These are phyloP conservation scores for Tricholoma sp. DNA, from an alignment of 768 basidiomycete species.

Conservation along the genomic window DNA sequence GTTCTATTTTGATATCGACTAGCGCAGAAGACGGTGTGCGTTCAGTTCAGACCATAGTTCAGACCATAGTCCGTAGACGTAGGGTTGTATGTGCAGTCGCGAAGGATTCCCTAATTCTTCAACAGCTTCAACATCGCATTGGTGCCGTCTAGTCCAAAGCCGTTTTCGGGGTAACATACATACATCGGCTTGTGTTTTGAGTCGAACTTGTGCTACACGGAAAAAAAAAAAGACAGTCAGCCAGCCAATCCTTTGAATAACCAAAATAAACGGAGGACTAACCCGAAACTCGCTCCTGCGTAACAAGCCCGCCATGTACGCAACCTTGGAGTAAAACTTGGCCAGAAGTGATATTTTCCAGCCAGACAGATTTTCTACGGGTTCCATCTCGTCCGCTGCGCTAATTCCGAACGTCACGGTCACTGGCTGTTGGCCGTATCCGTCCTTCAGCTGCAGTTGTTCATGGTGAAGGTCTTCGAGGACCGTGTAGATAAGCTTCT, in stretches of 20 bases:
- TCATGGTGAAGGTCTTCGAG: slow-evolving; percentile 36
- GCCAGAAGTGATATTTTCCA: slow-evolving; percentile 41
- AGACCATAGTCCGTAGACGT: too few relatives aligned
- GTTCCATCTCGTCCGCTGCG: slow-evolving; percentile 34
- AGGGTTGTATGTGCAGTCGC: too few relatives aligned
- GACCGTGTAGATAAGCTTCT: slow-evolving; percentile 43
- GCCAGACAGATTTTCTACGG: slow-evolving; percentile 39
- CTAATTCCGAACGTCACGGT: slow-evolving; percentile 46
- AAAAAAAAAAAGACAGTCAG: slow-evolving; percentile 3
- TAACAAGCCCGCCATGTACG: slow-evolving; percentile 32
- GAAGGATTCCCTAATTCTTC: slow-evolving; percentile 22
- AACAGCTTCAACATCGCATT: slow-evolving; percentile 37
- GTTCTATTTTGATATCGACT: too few relatives aligned
- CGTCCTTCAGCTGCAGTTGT: slow-evolving; percentile 1
- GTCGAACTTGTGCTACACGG: slow-evolving; percentile 39
- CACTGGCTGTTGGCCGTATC: slow-evolving; percentile 18
- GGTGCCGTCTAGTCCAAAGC: slow-evolving; percentile 42
- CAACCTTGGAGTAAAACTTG: slow-evolving; percentile 38
- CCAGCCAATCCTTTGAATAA: neutral
- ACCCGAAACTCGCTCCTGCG: slow-evolving; percentile 43
- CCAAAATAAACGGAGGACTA: slow-evolving; percentile 6
- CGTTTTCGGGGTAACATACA: slow-evolving; percentile 45
- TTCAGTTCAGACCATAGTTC: too few relatives aligned
- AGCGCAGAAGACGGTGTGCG: too few relatives aligned
- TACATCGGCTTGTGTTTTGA: slow-evolving; percentile 39